A percentile compares a stretch with the other conserved stretches of the same genome.
Conservation (phyloP, 257 asterid genomes). For the Nicotiana attenuata region DNA sequence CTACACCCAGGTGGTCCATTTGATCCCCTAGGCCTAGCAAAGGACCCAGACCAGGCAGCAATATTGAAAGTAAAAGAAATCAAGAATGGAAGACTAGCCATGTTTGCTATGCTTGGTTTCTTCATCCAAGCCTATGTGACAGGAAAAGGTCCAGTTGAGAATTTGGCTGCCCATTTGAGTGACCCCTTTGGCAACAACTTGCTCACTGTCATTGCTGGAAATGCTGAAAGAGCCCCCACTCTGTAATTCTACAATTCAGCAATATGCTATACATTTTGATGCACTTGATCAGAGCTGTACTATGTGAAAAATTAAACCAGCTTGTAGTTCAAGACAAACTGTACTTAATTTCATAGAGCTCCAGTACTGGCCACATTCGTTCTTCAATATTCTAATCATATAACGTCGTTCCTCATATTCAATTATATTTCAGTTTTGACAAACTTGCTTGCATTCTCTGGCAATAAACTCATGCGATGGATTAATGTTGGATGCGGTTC, state of each 20-base stretch:
- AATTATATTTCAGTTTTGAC: too few species aligned
- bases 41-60: slow-evolving; percentile 95
- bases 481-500: too few species aligned
- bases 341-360: not conserved
- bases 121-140: slow-evolving; percentile 94
- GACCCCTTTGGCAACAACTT: slow-evolving; percentile 97
- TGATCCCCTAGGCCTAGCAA: slow-evolving; percentile 85
- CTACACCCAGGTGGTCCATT: slow-evolving; percentile 98
- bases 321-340: slow-evolving; percentile 1
- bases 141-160: slow-evolving; percentile 89
- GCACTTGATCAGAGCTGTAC: not conserved
- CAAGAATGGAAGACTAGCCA: slow-evolving; percentile 90
- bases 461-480: too few species aligned
- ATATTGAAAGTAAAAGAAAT: slow-evolving; percentile 91
- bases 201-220: slow-evolving; percentile 81
- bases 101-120: slow-evolving; percentile 94
- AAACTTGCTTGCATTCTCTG: too few species aligned
- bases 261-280: too few species aligned
- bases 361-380: not conserved
- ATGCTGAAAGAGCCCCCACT: slow-evolving; percentile 77
- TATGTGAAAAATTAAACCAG: not conserved
- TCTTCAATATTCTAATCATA: too few species aligned
- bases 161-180: slow-evolving; percentile 86
- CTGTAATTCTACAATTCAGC: slow-evolving; percentile 27
- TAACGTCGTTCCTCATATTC: too few species aligned